These are phyloP conservation scores for Colletotrichum zoysiae DNA, from an alignment of 2,329 filamentous ascomycete species.

Conservation along the genomic window DNA sequence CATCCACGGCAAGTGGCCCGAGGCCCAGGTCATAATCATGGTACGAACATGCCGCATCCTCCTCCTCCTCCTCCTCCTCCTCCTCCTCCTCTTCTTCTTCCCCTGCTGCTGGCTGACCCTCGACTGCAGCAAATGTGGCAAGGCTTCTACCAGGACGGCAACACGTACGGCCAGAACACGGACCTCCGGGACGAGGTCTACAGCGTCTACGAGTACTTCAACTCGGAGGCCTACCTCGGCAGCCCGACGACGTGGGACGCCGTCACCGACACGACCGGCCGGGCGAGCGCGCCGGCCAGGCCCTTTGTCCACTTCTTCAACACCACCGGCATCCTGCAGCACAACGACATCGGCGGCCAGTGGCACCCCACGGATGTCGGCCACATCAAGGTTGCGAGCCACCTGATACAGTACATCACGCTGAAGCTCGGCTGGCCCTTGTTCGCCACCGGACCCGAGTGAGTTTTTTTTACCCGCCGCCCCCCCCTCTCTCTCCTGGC, in stretches of 20 bases:
- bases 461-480: slow-evolving; percentile 51
- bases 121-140: slow-evolving; percentile 63
- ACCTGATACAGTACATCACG: slow-evolving; percentile 69
- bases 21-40: slow-evolving; percentile 60
- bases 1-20: slow-evolving; percentile 60
- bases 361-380: slow-evolving; percentile 73
- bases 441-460: slow-evolving; percentile 66
- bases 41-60: slow-evolving; percentile 47
- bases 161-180: slow-evolving; percentile 60
- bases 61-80: no score
- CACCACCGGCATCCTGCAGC: slow-evolving; percentile 70
- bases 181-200: slow-evolving; percentile 64
- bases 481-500: background rate
- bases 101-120: background rate
- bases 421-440: slow-evolving; percentile 69
- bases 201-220: slow-evolving; percentile 65
- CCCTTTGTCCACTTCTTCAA: slow-evolving; percentile 73
- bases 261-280: slow-evolving; percentile 53
- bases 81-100: no score
- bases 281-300: slow-evolving; percentile 48
- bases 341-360: slow-evolving; percentile 70
- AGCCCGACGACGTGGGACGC: slow-evolving; percentile 56
- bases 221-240: slow-evolving; percentile 56
- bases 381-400: slow-evolving; percentile 71
- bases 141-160: slow-evolving; percentile 64